phyloP scores from a whole-genome alignment of 192 early-diverging fungal genomes.

The Kappamyces sp. region DNA sequence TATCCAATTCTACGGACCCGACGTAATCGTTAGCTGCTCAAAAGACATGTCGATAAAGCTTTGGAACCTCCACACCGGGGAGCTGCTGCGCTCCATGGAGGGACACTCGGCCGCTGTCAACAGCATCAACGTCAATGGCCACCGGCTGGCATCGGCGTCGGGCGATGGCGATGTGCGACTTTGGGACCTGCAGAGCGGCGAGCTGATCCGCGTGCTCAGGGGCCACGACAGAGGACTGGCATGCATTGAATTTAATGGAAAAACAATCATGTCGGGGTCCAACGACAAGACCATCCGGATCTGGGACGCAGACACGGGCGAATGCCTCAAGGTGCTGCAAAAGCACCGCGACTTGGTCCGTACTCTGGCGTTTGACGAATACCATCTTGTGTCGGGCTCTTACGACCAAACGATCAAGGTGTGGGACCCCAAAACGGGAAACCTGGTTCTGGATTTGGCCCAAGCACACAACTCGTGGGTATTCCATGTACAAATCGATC shows the following conservation, averaged over 20 bases:
- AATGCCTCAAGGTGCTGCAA: constrained; percentile 21
- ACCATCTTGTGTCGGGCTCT: constrained; percentile 37
- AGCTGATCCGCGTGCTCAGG: constrained; percentile 16
- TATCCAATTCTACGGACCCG: constrained; percentile 69
- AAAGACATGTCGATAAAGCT: constrained; percentile 89
- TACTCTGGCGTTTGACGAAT: constrained; percentile 35
- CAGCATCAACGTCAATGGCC: constrained; percentile 70
- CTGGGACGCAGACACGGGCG: constrained; percentile 27
- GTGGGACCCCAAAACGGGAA: constrained; percentile 71
- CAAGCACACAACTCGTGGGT: constrained; percentile 88
- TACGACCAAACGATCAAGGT: constrained; percentile 44
- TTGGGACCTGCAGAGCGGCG: constrained; percentile 30
- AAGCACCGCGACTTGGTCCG: constrained; percentile 37
- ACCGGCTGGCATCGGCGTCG: constrained; percentile 57
- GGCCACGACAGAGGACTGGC: constrained; percentile 38
- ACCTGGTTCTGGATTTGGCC: constrained; percentile 66
- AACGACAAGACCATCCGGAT: constrained; percentile 38
- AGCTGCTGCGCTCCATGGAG: constrained; percentile 54
- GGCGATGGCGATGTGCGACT: constrained; percentile 10
- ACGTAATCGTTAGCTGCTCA: constrained; percentile 76
- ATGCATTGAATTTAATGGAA: constrained; percentile 26
- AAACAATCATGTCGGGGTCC: constrained; percentile 34
- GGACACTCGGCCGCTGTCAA: constrained; percentile 95
- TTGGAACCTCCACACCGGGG: constrained; percentile 64
- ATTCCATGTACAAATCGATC: constrained; percentile 89